Evolutionary conservation across 768 basidiomycete species (phyloP), one percentile per base, ranked within the genome.

Genomic region (Boletus rubropictus): DNA sequence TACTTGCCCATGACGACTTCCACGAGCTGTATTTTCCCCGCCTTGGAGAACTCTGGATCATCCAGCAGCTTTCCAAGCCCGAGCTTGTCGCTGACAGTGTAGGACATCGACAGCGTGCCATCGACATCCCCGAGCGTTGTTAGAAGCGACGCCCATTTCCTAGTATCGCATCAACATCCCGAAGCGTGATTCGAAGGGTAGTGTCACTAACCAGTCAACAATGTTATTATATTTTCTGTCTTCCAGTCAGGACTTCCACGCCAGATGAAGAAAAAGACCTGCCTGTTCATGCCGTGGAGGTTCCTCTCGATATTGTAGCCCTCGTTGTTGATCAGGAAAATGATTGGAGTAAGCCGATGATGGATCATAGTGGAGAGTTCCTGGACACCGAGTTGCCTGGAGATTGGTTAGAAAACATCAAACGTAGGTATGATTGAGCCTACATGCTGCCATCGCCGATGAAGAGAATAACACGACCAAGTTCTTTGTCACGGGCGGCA

Each of bases 281-380:
- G 73, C 81, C 79, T 70, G 20, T 74, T 58, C 66, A 72, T 75
- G 17, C 85, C 85, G 50, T 91, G 86, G 36, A 87, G 72, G 53
- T 73, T 77, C 15, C 86, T 78, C 70, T 98, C 94, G 43, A 98
- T 91, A 17, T 87, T 87, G 68, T 95, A 95, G 0, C 89, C 86
- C 15, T 70, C 72, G 62, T 89, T 90, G 64, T 89, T 89, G 40
- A 90, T 65, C 17, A 90, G 71, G 65, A 93, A 93, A 27, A 93
- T 74, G 64, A 92, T 89, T 5, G 95, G 93, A 53, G 75, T 83
- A 28, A 94, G 63, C 7, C 75, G 78, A 46, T 77, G 66, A 34
- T 75, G 76, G 38, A 93, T 76, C 86, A 95, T 94, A 0, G 86
- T 84, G 5, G 89, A 86, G 12, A 90, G 62, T 59, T 94, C 89